Evolutionary conservation across 2,329 filamentous ascomycete genomes (phyloP), one percentile per base, ranked within the genome.

Genomic region (Cladosporium oxysporum): DNA sequence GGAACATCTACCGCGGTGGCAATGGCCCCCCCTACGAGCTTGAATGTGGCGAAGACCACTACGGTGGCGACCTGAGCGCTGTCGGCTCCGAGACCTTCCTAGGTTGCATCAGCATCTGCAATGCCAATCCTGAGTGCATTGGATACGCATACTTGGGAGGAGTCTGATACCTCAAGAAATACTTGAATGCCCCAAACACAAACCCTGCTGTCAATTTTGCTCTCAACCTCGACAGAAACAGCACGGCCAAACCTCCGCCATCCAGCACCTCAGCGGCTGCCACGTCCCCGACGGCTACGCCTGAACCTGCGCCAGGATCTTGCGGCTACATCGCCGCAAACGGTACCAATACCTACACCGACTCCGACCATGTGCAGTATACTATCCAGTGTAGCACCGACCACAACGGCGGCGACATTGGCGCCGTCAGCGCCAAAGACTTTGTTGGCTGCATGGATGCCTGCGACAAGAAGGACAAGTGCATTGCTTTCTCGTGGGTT

Each of bases 391-490:
- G 71, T 58, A 66, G 62, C 55, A 66, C 47, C 23, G 69, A 73
- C 58, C 69, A 68, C 53, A 58, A 67, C 26, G 72, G 72, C 16
- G 71, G 71, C 5, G 71, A 75, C 57, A 63, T 74, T 18, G 55
- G 37, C 44, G 65, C 52, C 21, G 58, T 35, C 10, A 53, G 37
- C 11, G 66, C 66, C n/a, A 50, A 49, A 12, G 66, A 65, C 5
- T 75, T 73, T 64, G 58, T 61, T 8, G 71, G 35, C 16, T 75
- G 73, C 66, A 69, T 72, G 37, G 62, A 66, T 2, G 53, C 66
- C 64, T 74, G 72, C 66, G 71, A 74, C 57, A 33, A 49, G 33
- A 66, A 59, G 21, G 18, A 29, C 47, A 52, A 64, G 14, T 72
- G 71, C 49, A 66, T 70, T 31, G 71, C 65, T 11, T 72, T 70